These are phyloP conservation scores for Eimeria maxima DNA, from an alignment of 169 alveolate species.

Conservation along the genomic window DNA sequence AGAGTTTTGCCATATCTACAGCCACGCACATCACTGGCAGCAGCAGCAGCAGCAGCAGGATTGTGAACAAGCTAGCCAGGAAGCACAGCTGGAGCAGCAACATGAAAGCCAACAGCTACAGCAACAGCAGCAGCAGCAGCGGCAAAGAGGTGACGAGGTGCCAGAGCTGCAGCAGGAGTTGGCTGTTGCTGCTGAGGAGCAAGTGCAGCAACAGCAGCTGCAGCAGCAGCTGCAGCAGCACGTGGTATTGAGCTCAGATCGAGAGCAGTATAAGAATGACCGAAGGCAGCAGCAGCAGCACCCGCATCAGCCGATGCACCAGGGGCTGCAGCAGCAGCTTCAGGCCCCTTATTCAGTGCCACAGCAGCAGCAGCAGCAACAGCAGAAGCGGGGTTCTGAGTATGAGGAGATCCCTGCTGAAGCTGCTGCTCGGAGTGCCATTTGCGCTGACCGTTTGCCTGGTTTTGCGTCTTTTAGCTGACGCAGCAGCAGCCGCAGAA, in stretches of 20 bases:
- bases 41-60: not conserved
- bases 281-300: not conserved
- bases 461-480: not conserved
- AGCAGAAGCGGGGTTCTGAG: not conserved
- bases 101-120: no score
- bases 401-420: not conserved
- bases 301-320: not conserved
- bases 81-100: no score
- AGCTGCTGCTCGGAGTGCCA: not conserved
- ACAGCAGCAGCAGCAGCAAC: no score
- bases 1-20: not conserved
- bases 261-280: not conserved
- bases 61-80: no score
- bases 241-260: no score
- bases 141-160: no score
- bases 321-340: not conserved
- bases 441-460: not conserved
- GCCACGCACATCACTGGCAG: constrained; percentile 35
- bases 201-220: not conserved
- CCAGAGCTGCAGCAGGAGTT: no score
- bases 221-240: constrained; percentile 32
- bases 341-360: no score
- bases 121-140: no score
- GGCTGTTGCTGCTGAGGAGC: not conserved
- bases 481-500: not conserved